Conservation (phyloP, 2,329 filamentous ascomycete genomes). For the Sclerotinia trifoliorum region DNA sequence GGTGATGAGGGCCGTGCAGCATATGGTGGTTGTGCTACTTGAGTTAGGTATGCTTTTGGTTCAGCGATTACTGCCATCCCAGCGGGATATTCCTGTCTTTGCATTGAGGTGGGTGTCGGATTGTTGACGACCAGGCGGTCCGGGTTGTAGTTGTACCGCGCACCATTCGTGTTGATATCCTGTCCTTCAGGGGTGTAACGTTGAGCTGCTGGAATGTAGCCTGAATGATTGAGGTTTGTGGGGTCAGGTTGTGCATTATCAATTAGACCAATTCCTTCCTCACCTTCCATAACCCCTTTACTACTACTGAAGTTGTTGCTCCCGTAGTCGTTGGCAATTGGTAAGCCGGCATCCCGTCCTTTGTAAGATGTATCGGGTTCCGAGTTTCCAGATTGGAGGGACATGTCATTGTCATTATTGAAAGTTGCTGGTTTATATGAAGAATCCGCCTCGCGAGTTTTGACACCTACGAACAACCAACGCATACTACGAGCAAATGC, state of each 20-base stretch:
- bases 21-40: constrained; percentile 24
- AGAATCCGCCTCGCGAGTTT: constrained; percentile 53
- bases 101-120: constrained; percentile 26
- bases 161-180: constrained; percentile 30
- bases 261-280: constrained; percentile 38
- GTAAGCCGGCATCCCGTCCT: constrained; percentile 26
- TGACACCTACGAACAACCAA: constrained; percentile 77
- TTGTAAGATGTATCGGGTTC: constrained; percentile 29
- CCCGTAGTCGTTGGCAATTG: constrained; percentile 38
- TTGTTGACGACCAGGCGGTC: constrained; percentile 26
- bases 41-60: constrained; percentile 32
- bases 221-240: constrained; percentile 24
- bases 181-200: constrained; percentile 36
- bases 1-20: constrained; percentile 1
- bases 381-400: constrained; percentile 25
- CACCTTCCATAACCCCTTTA: constrained; percentile 26
- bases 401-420: constrained; percentile 30
- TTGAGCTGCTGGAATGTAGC: constrained; percentile 36
- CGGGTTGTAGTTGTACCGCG: constrained; percentile 25
- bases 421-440: constrained; percentile 45
- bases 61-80: constrained; percentile 31
- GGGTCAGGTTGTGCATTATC: constrained; percentile 38
- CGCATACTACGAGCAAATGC: constrained; percentile 69
- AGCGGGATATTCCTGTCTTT: constrained; percentile 25
- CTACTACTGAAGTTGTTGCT: constrained; percentile 35